Evolutionary conservation across 2,329 filamentous ascomycete species (phyloP).

Genomic region (Lasiodiplodia hormozganensis): DNA sequence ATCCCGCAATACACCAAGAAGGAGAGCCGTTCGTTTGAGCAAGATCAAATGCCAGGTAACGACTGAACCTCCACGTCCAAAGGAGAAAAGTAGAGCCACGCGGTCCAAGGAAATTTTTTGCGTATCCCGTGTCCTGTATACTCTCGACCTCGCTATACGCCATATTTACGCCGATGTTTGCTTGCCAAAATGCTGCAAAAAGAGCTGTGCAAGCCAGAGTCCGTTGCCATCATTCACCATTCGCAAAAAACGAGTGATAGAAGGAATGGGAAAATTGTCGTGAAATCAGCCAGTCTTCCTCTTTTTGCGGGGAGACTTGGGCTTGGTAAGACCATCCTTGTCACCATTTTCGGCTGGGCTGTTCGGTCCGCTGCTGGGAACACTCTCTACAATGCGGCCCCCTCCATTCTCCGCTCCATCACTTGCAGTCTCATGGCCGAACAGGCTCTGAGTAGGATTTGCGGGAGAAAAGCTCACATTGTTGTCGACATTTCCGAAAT

Average conservation of each 20-base stretch:
- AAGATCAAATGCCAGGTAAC: neutral
- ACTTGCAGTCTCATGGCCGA: slow-evolving; percentile 13
- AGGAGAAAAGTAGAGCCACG: neutral
- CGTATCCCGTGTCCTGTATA: neutral
- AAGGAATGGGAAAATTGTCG: neutral
- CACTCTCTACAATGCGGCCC: slow-evolving; percentile 41
- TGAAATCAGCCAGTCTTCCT: slow-evolving; percentile 23
- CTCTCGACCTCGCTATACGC: slow-evolving; percentile 1
- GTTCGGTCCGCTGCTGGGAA: slow-evolving; percentile 41
- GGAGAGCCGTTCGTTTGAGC: neutral
- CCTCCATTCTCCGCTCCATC: slow-evolving; percentile 28
- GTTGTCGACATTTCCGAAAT: slow-evolving; percentile 31
- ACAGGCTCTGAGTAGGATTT: slow-evolving; percentile 5
- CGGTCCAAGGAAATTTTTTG: neutral
- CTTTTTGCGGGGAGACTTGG: slow-evolving; percentile 26
- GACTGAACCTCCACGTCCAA: neutral
- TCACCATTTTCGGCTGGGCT: slow-evolving; percentile 34
- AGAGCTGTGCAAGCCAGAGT: neutral
- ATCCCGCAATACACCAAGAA: neutral
- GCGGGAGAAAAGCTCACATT: slow-evolving; percentile 31
- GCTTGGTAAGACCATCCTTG: neutral
- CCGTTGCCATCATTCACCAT: neutral
- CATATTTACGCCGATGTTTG: slow-evolving; percentile 10
- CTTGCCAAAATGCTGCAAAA: neutral
- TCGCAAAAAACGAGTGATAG: neutral